These are phyloP conservation scores for Dissophora ornata DNA, from an alignment of 192 early-diverging fungal genomes.

Conservation along the genomic window DNA sequence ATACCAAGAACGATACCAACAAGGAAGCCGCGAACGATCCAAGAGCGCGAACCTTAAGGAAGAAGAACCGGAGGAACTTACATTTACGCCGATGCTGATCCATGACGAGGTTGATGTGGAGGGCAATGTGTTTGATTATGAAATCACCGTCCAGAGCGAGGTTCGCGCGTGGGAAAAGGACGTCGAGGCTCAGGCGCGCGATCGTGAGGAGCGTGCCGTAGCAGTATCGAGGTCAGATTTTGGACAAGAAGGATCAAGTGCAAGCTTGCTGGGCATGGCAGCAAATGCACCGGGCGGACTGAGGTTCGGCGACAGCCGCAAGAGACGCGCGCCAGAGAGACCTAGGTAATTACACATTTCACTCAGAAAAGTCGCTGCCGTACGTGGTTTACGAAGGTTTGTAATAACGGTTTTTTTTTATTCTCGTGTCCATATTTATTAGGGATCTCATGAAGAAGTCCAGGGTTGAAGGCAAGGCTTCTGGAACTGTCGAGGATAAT, in stretches of 20 bases:
- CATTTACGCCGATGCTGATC: conserved; percentile 22
- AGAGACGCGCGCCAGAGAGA: conserved; percentile 23
- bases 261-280: too few species aligned
- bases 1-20: conserved; percentile 1
- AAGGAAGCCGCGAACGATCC: background rate
- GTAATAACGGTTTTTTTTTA: background rate
- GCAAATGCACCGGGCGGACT: too few species aligned
- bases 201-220: conserved; percentile 12
- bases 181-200: conserved; percentile 1
- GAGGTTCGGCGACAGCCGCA: conserved; percentile 22
- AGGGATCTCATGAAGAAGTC: conserved; percentile 10
- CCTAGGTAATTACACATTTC: conserved; percentile 2
- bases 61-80: background rate
- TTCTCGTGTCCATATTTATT: background rate
- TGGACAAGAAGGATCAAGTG: too few species aligned
- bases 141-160: conserved; percentile 9
- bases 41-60: too few species aligned
- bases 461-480: background rate
- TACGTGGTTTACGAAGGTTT: background rate
- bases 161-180: conserved; percentile 13
- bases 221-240: background rate
- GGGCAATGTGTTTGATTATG: conserved; percentile 24
- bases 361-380: background rate
- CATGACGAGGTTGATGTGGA: conserved; percentile 29
- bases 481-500: background rate